Percentiles rank a stretch among this genome's conserved stretches.
Conservation (phyloP, 768 basidiomycete genomes). For the Mycena albidolilacea region DNA sequence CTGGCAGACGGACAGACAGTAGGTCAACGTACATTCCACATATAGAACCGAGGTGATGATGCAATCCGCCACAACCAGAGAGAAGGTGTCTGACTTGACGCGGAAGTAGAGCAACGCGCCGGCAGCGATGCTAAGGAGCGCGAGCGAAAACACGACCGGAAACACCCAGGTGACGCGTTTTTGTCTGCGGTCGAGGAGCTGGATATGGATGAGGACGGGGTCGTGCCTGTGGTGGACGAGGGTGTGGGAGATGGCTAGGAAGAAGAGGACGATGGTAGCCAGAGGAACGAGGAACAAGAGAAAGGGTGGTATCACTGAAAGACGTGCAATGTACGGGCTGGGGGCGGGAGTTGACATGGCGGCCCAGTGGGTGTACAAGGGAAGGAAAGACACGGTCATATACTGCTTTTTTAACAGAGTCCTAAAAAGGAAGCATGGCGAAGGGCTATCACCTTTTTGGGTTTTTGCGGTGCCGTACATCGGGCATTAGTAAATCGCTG, state of each 20-base stretch:
- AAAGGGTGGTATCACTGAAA: slow-evolving; percentile 33
- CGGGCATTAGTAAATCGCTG: neutral
- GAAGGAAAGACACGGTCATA: slow-evolving; percentile 1
- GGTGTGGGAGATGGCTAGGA: slow-evolving; percentile 26
- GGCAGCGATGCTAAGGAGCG: slow-evolving; percentile 34
- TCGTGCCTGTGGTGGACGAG: slow-evolving; percentile 27
- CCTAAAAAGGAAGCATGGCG: neutral
- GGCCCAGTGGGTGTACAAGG: slow-evolving; percentile 8
- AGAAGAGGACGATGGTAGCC: slow-evolving; percentile 34
- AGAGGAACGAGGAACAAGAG: slow-evolving; percentile 41
- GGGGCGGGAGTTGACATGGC: slow-evolving; percentile 18
- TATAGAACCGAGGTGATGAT: slow-evolving; percentile 34
- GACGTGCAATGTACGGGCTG: slow-evolving; percentile 22
- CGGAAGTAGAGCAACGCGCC: slow-evolving; percentile 36
- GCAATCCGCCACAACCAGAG: slow-evolving; percentile 31
- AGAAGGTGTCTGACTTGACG: slow-evolving; percentile 13
- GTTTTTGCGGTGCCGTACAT: neutral
- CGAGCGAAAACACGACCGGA: slow-evolving; percentile 37
- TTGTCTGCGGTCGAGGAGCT: slow-evolving; percentile 29
- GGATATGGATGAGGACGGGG: slow-evolving; percentile 26
- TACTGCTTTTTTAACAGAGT: neutral
- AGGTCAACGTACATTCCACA: slow-evolving; percentile 29
- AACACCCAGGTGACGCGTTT: slow-evolving; percentile 37
- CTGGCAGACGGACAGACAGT: neutral
- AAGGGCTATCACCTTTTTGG: slow-evolving; percentile 1